Base-by-base conservation (phyloP, 768 basidiomycete species). In the Leucosporidium creatinivorum region DNA sequence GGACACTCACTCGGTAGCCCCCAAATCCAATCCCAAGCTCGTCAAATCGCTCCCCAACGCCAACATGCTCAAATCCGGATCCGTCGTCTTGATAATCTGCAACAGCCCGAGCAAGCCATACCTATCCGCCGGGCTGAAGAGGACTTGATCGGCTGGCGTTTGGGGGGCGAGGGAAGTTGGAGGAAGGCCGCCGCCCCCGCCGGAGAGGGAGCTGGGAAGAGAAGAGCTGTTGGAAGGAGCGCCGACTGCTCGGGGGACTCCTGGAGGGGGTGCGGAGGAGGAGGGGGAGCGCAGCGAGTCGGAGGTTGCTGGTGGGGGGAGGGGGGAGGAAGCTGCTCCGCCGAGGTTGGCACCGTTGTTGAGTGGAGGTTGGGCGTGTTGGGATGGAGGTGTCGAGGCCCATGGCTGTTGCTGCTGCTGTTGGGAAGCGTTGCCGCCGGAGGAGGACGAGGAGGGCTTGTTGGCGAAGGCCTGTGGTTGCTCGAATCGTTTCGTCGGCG, bases 71-170 rank as follows among this genome's bases (percentile, higher is more conserved):
- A 86, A 84, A 79, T 94, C 92, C 61, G 86, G 81, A 76, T 93
- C 90, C 70, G 84, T 89, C 75, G 77, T 76, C 81, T 90, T 89
- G 78, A 94, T 89, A 82, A 89, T 84, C 56, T 88, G 86, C 65
- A 98, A 80, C 62, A 98, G 80, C 21, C 89, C 91, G 57, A 93
- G 77, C 21, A 98, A 81, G 5, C 93, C 93, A 92, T 93, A 98
- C 76, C 91, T 84, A 79, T 98, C 93, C 50, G 93, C 93, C 2
- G 93, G 91, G 69, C 87, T 89, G 73, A 89, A 85, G 51, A 96
- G 83, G 21, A 98, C 85, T 79, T 98, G 93, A 77, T 96, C 90
- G 55, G 91, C 91, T 2, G 93, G 92, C 54, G 90, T 91, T 77
- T 90, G 88, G 23, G 48, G 39, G 25, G 44, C 28, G 47, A 49